phyloP scores from a whole-genome alignment of 371 early-diverging fungal species.

The Mucor racemosus region DNA sequence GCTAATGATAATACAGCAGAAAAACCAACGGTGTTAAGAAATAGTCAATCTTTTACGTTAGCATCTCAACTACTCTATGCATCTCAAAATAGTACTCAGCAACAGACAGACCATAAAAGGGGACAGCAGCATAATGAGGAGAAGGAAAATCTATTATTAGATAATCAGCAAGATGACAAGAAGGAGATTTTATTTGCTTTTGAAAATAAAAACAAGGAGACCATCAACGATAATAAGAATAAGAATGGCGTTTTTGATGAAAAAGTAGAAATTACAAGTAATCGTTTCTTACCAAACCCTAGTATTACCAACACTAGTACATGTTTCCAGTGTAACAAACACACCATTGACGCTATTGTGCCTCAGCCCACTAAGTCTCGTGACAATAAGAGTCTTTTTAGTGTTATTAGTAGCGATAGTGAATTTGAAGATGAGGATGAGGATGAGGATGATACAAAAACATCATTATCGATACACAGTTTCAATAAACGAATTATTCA shows the following conservation, averaged over 20 bases:
- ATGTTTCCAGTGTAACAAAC: not conserved
- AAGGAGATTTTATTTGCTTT: not conserved
- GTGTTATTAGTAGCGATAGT: constrained; percentile 13
- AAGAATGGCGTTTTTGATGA: not conserved
- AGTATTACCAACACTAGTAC: not conserved
- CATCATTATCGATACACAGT: not conserved
- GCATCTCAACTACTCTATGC: constrained; percentile 17
- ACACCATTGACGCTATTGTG: not conserved
- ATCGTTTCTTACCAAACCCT: not conserved
- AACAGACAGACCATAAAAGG: not conserved
- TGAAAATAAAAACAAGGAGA: not conserved
- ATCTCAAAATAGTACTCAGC: constrained; percentile 5
- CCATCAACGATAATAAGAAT: not conserved
- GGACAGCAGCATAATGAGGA: not conserved
- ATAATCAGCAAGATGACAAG: not conserved
- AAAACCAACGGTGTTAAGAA: not conserved
- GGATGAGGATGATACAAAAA: constrained; percentile 7
- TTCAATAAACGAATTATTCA: not conserved
- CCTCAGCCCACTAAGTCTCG: not conserved
- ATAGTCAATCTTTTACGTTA: constrained; percentile 9
- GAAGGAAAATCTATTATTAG: not conserved
- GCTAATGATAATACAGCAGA: not conserved
- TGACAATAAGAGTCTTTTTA: constrained; percentile 10
- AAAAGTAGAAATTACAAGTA: not conserved
- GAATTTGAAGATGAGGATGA: constrained; percentile 1